Conservation (phyloP, 1,139 yeast genomes). For the Blastobotrys raffinosifermentans region DNA sequence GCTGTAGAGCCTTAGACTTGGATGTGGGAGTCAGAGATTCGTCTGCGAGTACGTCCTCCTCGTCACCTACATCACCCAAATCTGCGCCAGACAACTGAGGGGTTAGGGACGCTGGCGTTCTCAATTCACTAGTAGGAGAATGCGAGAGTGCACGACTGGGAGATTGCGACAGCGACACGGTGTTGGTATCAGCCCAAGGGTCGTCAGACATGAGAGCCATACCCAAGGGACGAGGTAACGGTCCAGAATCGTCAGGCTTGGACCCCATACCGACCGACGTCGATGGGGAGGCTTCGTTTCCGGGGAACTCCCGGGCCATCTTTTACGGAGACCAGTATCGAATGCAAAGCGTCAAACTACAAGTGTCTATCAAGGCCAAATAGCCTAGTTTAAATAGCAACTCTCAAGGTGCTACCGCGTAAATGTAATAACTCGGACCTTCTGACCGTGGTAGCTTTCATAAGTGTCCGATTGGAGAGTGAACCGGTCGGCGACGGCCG, state of each 20-base stretch:
- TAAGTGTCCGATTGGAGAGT: background rate
- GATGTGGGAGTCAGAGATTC: conserved; percentile 19
- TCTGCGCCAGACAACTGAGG: no score
- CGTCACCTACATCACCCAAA: background rate
- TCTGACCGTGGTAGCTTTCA: conserved; percentile 9
- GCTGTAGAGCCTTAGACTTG: conserved; percentile 23
- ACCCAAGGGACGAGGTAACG: conserved; percentile 1
- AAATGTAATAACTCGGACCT: conserved; percentile 8
- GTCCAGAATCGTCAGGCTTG: no score
- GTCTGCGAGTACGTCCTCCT: conserved; percentile 22
- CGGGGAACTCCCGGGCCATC: background rate
- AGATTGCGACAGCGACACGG: no score
- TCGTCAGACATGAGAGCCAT: background rate
- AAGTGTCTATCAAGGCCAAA: no score
- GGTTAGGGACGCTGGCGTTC: no score
- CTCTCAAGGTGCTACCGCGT: background rate
- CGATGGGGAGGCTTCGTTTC: background rate
- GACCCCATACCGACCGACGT: no score
- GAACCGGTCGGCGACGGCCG: conserved; percentile 2
- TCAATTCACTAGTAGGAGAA: no score
- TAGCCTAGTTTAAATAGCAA: no score
- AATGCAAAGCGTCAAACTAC: no score
- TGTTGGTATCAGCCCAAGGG: no score
- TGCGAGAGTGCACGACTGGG: no score
- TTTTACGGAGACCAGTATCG: no score